These are phyloP conservation scores for Pichia heedii DNA, from an alignment of 805 yeast species.

Conservation along the genomic window DNA sequence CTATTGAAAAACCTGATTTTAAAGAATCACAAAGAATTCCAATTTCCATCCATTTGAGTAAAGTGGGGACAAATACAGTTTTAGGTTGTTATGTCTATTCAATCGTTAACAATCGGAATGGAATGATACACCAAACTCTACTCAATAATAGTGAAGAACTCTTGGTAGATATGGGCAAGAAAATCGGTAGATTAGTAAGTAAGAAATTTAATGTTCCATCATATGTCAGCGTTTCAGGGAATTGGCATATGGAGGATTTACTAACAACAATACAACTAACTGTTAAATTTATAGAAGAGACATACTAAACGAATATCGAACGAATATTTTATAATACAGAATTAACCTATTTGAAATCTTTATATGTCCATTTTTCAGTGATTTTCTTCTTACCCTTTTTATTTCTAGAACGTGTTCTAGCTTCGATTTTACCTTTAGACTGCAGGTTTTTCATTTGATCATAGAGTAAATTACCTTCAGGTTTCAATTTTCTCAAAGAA, in stretches of 20 bases:
- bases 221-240: conserved; percentile 38
- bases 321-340: neutral
- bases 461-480: conserved; percentile 81
- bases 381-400: conserved; percentile 64
- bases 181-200: conserved; percentile 33
- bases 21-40: conserved; percentile 21
- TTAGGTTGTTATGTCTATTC: conserved; percentile 40
- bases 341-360: conserved; percentile 58
- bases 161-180: conserved; percentile 34
- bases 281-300: conserved; percentile 23
- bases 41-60: conserved; percentile 29
- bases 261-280: conserved; percentile 20
- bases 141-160: conserved; percentile 34
- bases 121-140: conserved; percentile 30
- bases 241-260: conserved; percentile 28
- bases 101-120: conserved; percentile 26
- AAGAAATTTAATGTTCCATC: conserved; percentile 34
- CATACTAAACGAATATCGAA: conserved; percentile 7
- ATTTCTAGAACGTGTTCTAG: conserved; percentile 60
- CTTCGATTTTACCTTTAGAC: conserved; percentile 77
- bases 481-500: conserved; percentile 72
- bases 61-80: conserved; percentile 21
- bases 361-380: conserved; percentile 90
- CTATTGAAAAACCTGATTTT: conserved; percentile 14
- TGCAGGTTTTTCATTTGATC: conserved; percentile 80